Conservation (phyloP, 306 rosid genomes). For the Fagus sylvatica region DNA sequence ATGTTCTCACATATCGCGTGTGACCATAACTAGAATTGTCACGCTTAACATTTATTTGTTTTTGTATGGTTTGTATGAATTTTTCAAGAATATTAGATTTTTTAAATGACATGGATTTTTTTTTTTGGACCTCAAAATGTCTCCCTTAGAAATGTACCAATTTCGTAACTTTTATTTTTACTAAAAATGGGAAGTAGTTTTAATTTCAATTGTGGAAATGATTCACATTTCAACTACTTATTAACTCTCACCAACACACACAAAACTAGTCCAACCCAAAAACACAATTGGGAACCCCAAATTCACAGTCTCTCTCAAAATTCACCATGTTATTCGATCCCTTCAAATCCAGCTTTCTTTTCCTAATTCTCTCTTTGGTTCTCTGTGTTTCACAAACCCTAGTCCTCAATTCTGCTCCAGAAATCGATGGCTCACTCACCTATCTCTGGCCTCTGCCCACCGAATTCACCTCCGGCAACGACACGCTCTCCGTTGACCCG, state of each 20-base stretch:
- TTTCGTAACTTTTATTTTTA: too few species aligned
- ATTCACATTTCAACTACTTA: too few species aligned
- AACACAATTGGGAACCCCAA: neutral
- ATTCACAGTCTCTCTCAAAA: neutral
- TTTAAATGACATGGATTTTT: too few species aligned
- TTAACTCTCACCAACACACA: neutral
- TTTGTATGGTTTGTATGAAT: too few species aligned
- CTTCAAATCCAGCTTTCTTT: slow-evolving; percentile 1
- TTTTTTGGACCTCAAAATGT: too few species aligned
- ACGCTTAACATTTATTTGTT: too few species aligned
- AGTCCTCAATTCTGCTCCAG: slow-evolving; percentile 15
- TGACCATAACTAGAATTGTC: too few species aligned
- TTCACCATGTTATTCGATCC: neutral
- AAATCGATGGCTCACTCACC: slow-evolving; percentile 43
- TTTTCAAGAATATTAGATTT: too few species aligned
- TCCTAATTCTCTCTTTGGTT: slow-evolving; percentile 23
- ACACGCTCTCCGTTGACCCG: slow-evolving; percentile 72
- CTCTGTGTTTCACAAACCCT: slow-evolving; percentile 32
- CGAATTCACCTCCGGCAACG: slow-evolving; percentile 57
- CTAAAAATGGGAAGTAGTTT: too few species aligned
- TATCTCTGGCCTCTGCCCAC: slow-evolving; percentile 88
- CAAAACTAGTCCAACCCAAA: neutral
- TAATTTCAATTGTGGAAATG: too few species aligned
- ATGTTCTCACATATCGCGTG: too few species aligned
- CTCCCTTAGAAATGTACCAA: too few species aligned